Conservation (phyloP, 208 protist species). For the Crithidia fasciculata region DNA sequence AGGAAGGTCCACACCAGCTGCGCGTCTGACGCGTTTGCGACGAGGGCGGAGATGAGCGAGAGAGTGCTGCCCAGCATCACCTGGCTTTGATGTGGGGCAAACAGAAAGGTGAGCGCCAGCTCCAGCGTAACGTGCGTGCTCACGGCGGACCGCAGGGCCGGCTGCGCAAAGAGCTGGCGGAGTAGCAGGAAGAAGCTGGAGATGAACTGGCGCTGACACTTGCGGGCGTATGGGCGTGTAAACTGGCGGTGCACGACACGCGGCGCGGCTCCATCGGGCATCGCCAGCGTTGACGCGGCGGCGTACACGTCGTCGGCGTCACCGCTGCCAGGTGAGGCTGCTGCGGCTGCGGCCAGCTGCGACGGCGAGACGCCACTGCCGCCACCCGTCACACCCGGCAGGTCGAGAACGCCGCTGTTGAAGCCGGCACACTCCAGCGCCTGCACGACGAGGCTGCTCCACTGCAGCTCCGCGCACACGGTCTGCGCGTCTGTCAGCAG, state of each 20-base stretch:
- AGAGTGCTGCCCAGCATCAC: slow-evolving; percentile 75
- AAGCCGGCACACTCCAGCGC: slow-evolving; percentile 79
- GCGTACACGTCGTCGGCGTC: slow-evolving; percentile 21
- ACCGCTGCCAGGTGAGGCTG: background rate
- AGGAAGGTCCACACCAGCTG: slow-evolving; percentile 66
- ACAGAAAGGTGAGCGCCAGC: slow-evolving; percentile 68
- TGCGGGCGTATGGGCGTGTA: slow-evolving; percentile 55
- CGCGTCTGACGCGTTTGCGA: slow-evolving; percentile 63
- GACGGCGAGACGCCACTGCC: slow-evolving; percentile 9
- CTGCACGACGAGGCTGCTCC: slow-evolving; percentile 70
- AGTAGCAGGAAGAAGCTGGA: slow-evolving; percentile 79
- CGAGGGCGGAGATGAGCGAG: slow-evolving; percentile 73
- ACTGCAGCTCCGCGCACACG: slow-evolving; percentile 78
- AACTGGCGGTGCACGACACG: slow-evolving; percentile 58
- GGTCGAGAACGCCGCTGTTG: slow-evolving; percentile 22
- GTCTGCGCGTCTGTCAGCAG: slow-evolving; percentile 74
- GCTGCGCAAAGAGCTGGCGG: slow-evolving; percentile 73
- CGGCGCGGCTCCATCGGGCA: slow-evolving; percentile 9
- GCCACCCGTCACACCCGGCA: slow-evolving; percentile 2
- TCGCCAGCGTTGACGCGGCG: slow-evolving; percentile 8
- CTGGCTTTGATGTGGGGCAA: slow-evolving; percentile 63
- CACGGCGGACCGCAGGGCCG: slow-evolving; percentile 47
- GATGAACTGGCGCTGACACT: slow-evolving; percentile 70
- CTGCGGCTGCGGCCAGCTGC: slow-evolving; percentile 3
- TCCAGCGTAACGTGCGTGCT: slow-evolving; percentile 57